Base-by-base conservation (phyloP, 768 basidiomycete species). In the Chlorophyllum brunneum region DNA sequence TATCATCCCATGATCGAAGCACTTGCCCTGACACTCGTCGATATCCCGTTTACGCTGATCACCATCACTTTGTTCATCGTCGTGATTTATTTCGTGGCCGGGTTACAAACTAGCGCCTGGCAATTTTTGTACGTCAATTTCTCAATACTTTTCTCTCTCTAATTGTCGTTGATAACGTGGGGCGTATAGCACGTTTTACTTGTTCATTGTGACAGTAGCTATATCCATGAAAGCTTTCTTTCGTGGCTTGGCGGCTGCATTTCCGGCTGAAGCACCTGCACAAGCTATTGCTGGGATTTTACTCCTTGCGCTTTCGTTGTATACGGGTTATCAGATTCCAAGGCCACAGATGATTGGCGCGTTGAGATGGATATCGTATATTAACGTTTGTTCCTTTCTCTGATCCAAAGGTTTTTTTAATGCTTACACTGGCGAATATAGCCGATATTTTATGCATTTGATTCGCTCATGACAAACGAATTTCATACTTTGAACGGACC, bases 181-280 rank as follows among this genome's bases (percentile, higher is more conserved):
- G 8, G 36, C 18, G n/a, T 43, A 3, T 54, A 86, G 85, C 61
- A 78, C 74, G 20, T 82, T 77, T 63, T 76, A 79, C 62, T 61
- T 90, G 18, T 79, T 83, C 54, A 58, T 82, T n/a, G 73, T 82
- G 46, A 65, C 73, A 2, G 76, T 83, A 54, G 75, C 83, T 29
- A 47, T 90, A 20, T 67, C 82, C 6, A 86, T 92, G 79, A 85
- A 85, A 64, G 82, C 81, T 0, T 83, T 85, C 75, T 95, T 92
- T 76, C 76, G 90, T 23, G 72, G 74, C 0, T 59, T 88, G 9
- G 83, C 84, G 0, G 82, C 86, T 0, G 72, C 73, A 4, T 82
- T 85, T 61, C 72, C 73, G 39, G 70, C 74, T 7, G 78, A 80
- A 47, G 80, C 85, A 0, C 77, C 82, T 0, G 85, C 86, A 5